These are phyloP conservation scores for Allantophomopsis cytisporea DNA, from an alignment of 2,329 filamentous ascomycete genomes.

Conservation along the genomic window DNA sequence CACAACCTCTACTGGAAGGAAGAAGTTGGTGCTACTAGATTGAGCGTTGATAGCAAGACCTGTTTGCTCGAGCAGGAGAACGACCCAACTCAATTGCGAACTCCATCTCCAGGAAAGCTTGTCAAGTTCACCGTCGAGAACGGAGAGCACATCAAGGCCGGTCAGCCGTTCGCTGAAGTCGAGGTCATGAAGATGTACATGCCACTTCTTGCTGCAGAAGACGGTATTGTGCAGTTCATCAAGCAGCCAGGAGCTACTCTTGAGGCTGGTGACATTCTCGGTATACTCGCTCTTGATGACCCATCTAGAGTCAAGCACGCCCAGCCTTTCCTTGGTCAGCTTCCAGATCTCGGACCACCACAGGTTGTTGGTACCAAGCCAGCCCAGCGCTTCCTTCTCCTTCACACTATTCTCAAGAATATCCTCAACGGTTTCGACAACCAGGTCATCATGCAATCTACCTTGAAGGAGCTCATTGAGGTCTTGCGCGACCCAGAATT, in stretches of 20 bases:
- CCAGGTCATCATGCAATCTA: conserved; percentile 84
- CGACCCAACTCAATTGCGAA: conserved; percentile 91
- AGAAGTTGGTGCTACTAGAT: conserved; percentile 85
- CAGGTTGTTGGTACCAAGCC: conserved; percentile 85
- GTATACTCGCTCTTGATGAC: conserved; percentile 89
- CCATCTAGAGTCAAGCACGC: conserved; percentile 94
- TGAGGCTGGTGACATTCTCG: conserved; percentile 96
- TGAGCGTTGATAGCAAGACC: conserved; percentile 97
- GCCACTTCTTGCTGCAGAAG: conserved; percentile 89
- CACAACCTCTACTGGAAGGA: conserved; percentile 99
- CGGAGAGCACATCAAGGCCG: conserved; percentile 81
- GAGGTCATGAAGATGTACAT: conserved; percentile 99
- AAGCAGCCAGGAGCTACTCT: conserved; percentile 98
- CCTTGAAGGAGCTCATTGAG: conserved; percentile 77
- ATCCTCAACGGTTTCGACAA: conserved; percentile 94
- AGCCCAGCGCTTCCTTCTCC: conserved; percentile 69
- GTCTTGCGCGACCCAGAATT: conserved; percentile 83
- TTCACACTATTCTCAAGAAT: conserved; percentile 68
- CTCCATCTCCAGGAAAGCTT: conserved; percentile 90
- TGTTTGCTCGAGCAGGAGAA: conserved; percentile 97
- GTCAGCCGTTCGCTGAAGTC: conserved; percentile 89
- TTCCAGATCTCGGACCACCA: conserved; percentile 76
- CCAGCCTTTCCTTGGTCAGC: conserved; percentile 80
- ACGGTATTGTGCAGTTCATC: conserved; percentile 93
- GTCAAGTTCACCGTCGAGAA: conserved; percentile 97